These are phyloP conservation scores for Alternaria panax DNA, from an alignment of 2,329 filamentous ascomycete species.

Conservation along the genomic window DNA sequence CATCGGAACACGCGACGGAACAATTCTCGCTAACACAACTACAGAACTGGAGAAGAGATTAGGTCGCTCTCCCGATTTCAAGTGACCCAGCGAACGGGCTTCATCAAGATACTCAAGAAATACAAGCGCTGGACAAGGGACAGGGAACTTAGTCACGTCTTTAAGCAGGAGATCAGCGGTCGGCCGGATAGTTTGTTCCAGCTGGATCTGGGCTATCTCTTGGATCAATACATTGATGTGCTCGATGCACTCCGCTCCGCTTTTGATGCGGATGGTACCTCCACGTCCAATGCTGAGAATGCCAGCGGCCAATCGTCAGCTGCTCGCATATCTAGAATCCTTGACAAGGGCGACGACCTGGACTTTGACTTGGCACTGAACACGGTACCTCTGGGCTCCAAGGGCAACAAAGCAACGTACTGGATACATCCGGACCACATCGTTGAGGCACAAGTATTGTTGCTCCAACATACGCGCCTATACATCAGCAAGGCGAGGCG, in stretches of 20 bases:
- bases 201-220: constrained; percentile 65
- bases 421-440: constrained; percentile 64
- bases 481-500: constrained; percentile 38
- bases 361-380: constrained; percentile 60
- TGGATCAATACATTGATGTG: constrained; percentile 58
- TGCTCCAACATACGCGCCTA: constrained; percentile 59
- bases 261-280: constrained; percentile 47
- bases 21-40: constrained; percentile 17
- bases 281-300: constrained; percentile 18
- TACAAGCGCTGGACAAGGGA: constrained; percentile 89
- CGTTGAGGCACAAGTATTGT: constrained; percentile 61
- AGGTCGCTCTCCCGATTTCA: constrained; percentile 74
- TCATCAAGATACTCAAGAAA: constrained; percentile 85
- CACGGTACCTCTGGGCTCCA: constrained; percentile 56
- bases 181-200: constrained; percentile 75
- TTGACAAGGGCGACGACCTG: constrained; percentile 52
- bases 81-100: constrained; percentile 75
- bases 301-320: constrained; percentile 34
- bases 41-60: constrained; percentile 73
- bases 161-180: constrained; percentile 70
- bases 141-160: constrained; percentile 67
- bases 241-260: constrained; percentile 55
- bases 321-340: constrained; percentile 48
- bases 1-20: neutral
- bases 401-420: constrained; percentile 58